A percentile compares a stretch with the other conserved stretches of the same genome.
Evolutionary conservation across 1,139 yeast species (phyloP).

Genomic region (Candida neerlandica): DNA sequence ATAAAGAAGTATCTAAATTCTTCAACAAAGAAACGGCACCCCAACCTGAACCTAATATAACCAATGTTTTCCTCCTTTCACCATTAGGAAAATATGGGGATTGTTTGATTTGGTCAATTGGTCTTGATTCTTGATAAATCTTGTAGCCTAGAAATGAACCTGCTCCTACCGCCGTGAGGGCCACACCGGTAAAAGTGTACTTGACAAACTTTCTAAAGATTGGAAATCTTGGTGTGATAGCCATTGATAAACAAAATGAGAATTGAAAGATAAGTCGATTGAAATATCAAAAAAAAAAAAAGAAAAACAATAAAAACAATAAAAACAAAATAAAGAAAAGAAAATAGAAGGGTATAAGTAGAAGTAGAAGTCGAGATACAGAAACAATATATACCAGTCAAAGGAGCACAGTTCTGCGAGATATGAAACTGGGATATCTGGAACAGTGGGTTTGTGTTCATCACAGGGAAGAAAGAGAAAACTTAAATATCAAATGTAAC

Average conservation of each 20-base stretch:
- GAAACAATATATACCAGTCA: not conserved
- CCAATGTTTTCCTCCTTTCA: constrained; percentile 80
- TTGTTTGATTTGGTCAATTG: constrained; percentile 56
- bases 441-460: no score
- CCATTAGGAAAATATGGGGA: constrained; percentile 61
- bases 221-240: constrained; percentile 2
- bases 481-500: no score
- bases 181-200: constrained; percentile 4
- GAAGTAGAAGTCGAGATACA: not conserved
- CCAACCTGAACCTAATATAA: constrained; percentile 93
- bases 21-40: constrained; percentile 81
- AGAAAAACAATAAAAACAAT: not conserved
- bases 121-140: constrained; percentile 61
- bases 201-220: constrained; percentile 1
- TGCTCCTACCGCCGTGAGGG: constrained; percentile 6
- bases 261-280: not conserved
- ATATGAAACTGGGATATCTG: no score
- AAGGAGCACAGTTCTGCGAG: constrained; percentile 3
- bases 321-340: not conserved
- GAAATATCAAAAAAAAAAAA: not conserved
- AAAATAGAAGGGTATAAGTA: not conserved
- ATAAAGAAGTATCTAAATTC: constrained; percentile 78
- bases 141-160: constrained; percentile 47
- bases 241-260: not conserved
- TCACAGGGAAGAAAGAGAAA: no score